Percentiles rank a stretch among this genome's conserved stretches.
phyloP scores from a whole-genome alignment of 495 filamentous ascomycete species.

The Podospora australis region DNA sequence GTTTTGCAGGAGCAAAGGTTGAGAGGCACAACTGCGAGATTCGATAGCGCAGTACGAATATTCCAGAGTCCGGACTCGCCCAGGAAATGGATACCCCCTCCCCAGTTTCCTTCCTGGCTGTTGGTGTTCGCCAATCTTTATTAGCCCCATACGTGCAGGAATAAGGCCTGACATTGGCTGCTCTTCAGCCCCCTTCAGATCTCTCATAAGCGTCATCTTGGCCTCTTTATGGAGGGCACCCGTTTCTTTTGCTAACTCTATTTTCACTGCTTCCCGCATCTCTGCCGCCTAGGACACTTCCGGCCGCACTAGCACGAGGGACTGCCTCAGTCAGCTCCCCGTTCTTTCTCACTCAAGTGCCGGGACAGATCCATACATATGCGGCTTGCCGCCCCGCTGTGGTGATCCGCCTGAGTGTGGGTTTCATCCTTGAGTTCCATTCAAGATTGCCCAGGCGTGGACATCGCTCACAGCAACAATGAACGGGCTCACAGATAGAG shows the following conservation, averaged over 20 bases:
- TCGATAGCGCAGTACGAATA: not conserved
- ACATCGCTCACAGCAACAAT: constrained; percentile 2
- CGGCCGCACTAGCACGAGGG: not conserved
- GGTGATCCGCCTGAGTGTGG: constrained; percentile 5
- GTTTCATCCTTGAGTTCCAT: constrained; percentile 7
- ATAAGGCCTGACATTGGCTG: not conserved
- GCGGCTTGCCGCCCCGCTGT: constrained; percentile 7
- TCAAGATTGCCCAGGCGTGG: not conserved
- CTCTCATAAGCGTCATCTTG: constrained; percentile 4
- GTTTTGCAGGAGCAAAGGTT: not conserved
- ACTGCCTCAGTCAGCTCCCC: too few species aligned
- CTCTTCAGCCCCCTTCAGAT: constrained; percentile 2
- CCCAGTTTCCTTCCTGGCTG: constrained; percentile 3
- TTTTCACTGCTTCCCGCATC: not conserved
- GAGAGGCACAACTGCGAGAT: not conserved
- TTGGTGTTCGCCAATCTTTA: not conserved
- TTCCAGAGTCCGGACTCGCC: not conserved
- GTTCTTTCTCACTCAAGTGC: not conserved
- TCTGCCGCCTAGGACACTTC: not conserved
- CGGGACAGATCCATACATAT: constrained; percentile 10
- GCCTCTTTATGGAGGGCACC: not conserved
- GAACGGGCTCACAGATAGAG: constrained; percentile 4
- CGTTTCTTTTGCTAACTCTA: constrained; percentile 5
- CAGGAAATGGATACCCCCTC: constrained; percentile 2
- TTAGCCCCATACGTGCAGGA: not conserved